phyloP scores from a whole-genome alignment of 345 rosid species.

The Eucalyptus leucophloia region DNA sequence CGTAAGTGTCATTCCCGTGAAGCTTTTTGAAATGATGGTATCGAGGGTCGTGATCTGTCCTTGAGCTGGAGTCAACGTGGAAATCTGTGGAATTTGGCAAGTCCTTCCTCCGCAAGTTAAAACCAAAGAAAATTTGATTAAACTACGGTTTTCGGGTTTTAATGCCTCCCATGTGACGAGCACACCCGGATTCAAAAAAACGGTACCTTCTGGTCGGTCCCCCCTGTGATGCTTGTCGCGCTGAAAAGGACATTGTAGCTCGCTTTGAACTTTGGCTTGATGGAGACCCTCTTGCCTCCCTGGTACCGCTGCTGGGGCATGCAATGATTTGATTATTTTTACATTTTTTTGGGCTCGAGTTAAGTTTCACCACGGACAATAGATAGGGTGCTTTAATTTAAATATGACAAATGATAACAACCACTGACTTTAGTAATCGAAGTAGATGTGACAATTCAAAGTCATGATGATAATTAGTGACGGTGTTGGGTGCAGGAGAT shows the following conservation, averaged over 20 bases:
- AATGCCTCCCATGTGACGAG: neutral
- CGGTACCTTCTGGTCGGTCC: neutral
- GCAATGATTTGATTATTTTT: neutral
- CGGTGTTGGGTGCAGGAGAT: neutral
- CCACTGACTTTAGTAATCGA: neutral
- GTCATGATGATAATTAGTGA: neutral
- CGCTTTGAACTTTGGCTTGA: neutral
- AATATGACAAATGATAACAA: neutral
- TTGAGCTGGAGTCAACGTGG: neutral
- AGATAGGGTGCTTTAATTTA: neutral
- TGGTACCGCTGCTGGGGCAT: neutral
- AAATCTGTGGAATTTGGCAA: neutral
- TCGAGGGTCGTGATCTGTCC: neutral
- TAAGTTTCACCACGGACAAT: neutral
- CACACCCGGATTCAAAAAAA: neutral
- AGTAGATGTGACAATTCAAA: neutral
- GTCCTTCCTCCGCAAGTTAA: neutral
- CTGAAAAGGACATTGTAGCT: neutral
- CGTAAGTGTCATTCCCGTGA: neutral
- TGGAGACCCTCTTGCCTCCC: neutral
- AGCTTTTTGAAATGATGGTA: neutral
- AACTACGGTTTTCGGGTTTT: neutral
- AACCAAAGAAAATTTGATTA: neutral
- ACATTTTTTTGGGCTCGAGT: neutral
- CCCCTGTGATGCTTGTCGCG: neutral